phyloP scores from a whole-genome alignment of 768 basidiomycete species.

The Tylopilus cervinicoccineus region DNA sequence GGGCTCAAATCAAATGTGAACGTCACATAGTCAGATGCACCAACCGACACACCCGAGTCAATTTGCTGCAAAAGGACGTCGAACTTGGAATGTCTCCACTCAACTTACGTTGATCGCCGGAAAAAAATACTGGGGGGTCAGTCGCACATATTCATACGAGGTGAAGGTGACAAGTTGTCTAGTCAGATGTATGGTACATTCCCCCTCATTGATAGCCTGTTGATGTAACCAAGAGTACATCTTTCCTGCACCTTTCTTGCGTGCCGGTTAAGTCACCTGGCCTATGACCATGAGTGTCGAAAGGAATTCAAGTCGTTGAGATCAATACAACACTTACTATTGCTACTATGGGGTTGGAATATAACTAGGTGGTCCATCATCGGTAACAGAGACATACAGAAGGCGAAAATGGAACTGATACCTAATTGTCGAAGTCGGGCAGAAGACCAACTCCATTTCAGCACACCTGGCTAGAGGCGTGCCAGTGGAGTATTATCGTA shows the following conservation, averaged over 20 bases:
- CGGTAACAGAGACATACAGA: background rate
- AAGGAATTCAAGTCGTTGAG: background rate
- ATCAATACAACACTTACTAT: slow-evolving; percentile 13
- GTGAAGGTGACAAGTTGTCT: too few relatives aligned
- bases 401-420: slow-evolving; percentile 1
- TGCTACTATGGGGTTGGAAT: background rate
- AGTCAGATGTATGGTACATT: too few relatives aligned
- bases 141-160: too few relatives aligned
- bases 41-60: background rate
- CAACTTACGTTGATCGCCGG: too few relatives aligned
- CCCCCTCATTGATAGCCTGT: too few relatives aligned
- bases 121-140: too few relatives aligned
- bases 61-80: background rate
- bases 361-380: background rate
- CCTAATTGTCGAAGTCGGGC: background rate
- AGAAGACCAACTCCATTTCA: background rate
- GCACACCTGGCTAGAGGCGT: background rate
- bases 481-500: background rate
- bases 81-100: too few relatives aligned
- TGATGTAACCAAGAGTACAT: background rate
- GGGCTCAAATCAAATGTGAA: background rate
- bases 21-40: background rate
- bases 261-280: too few relatives aligned
- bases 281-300: too few relatives aligned
- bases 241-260: too few relatives aligned